These are phyloP conservation scores for Pichia pseudocactophila DNA, from an alignment of 805 yeast species.

Conservation along the genomic window DNA sequence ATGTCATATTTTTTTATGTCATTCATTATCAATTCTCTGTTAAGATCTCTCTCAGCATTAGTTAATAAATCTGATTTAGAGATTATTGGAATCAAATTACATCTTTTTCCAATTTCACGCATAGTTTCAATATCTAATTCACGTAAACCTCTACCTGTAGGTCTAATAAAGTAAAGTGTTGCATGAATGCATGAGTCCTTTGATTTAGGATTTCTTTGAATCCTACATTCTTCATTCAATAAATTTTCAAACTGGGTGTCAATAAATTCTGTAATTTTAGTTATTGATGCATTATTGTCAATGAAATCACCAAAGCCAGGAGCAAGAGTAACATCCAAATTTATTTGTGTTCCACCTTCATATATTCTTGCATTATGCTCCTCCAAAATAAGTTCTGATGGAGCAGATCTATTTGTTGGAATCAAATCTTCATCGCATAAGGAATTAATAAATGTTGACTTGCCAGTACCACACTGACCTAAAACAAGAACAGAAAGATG, in stretches of 20 bases:
- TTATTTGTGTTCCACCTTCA: constrained; percentile 41
- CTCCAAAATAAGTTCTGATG: constrained; percentile 22
- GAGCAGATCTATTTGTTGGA: constrained; percentile 33
- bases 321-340: constrained; percentile 53
- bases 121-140: constrained; percentile 65
- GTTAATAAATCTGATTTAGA: constrained; percentile 73
- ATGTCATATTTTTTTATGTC: constrained; percentile 27
- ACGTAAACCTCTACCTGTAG: constrained; percentile 54
- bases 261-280: constrained; percentile 53
- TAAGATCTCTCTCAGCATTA: constrained; percentile 36
- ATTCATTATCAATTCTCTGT: constrained; percentile 38
- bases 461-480: constrained; percentile 61
- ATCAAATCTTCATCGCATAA: constrained; percentile 50
- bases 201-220: constrained; percentile 33
- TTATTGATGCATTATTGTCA: constrained; percentile 54
- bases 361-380: constrained; percentile 27
- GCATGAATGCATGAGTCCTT: constrained; percentile 74
- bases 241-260: constrained; percentile 68
- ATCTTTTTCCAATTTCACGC: constrained; percentile 57
- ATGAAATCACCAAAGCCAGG: constrained; percentile 69
- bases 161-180: constrained; percentile 73
- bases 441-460: constrained; percentile 73
- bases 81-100: constrained; percentile 75
- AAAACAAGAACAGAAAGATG: constrained; percentile 41
- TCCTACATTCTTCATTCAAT: constrained; percentile 66